phyloP scores from a whole-genome alignment of 352 stramenopile genomes.

The Phytophthora sp. region DNA sequence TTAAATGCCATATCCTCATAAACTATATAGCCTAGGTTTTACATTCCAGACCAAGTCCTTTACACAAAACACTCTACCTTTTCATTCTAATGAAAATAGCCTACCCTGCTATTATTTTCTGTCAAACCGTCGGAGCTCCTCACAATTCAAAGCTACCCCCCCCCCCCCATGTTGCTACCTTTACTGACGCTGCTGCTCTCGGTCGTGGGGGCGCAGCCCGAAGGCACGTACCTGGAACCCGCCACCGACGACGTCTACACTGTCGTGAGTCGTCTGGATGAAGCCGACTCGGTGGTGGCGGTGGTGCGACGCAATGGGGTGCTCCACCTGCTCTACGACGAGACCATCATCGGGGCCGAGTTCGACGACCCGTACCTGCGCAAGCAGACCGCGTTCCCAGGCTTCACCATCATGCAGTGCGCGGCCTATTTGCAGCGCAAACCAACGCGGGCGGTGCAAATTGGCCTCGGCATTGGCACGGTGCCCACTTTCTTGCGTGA shows the following conservation, averaged over 20 bases:
- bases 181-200: constrained; percentile 17
- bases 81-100: too few relatives aligned
- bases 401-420: constrained; percentile 86
- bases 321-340: constrained; percentile 73
- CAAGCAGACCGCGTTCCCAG: constrained; percentile 71
- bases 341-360: constrained; percentile 81
- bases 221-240: not conserved
- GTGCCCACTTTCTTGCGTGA: constrained; percentile 72
- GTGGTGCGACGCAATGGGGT: constrained; percentile 60
- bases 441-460: constrained; percentile 55
- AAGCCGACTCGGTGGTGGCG: constrained; percentile 59
- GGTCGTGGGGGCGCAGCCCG: constrained; percentile 1
- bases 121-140: not conserved
- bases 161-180: constrained; percentile 2
- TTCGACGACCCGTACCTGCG: constrained; percentile 70
- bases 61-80: too few relatives aligned
- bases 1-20: too few relatives aligned
- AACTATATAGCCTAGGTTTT: too few relatives aligned
- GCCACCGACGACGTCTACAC: constrained; percentile 27
- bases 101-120: too few relatives aligned
- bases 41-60: too few relatives aligned
- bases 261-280: constrained; percentile 37
- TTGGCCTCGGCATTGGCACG: constrained; percentile 74
- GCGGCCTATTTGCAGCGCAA: constrained; percentile 55
- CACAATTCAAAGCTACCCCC: not conserved